Base-by-base conservation (phyloP, 352 stramenopile species). In the Lagenidium giganteum region DNA sequence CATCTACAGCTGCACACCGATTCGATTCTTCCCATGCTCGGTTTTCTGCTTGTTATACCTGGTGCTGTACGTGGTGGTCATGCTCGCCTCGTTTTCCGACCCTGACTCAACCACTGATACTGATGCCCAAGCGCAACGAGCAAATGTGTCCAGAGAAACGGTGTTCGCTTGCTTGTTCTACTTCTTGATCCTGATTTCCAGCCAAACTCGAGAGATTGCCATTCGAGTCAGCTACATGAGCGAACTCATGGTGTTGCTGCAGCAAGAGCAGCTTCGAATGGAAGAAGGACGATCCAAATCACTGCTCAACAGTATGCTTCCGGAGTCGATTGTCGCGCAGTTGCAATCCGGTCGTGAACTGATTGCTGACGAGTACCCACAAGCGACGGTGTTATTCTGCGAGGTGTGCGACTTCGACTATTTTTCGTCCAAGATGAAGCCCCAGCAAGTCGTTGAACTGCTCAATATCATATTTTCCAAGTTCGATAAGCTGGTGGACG, bases 401-500 rank as follows among this genome's bases (percentile, higher is more conserved):
- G 77, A 91, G 38, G 73, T 93, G 3, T 88, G 77, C 42, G 72
- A 95, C 42, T 95, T 95, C 51, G 78, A 88, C 46, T 70, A 69
- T n/a, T 89, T 88, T 41, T 92, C 75, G 8, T 81, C 61, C 29
- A 76, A 83, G 24, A 60, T 94, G 20, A 68, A 86, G 40, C 71
- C 81, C 1, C 76, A 92, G 42, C 73, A 95, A 45, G 78, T 96
- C 20, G 78, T 96, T 11, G 82, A 93, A 43, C 56, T 94, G 39
- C 71, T 95, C 42, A 93, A 96, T 46, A 89, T 85, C 28, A 57
- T 94, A 17, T 96, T 91, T 45, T 93, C 85, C 62, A 85, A 92
- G 51, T 94, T 96, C 30, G 86, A 94, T 61, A 80, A 89, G 38
- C 65, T 95, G 12, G 71, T 92, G 17, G 81, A 95, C 25, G 70